phyloP scores from a whole-genome alignment of 2,329 filamentous ascomycete genomes.

The Diaporthe velutina region DNA sequence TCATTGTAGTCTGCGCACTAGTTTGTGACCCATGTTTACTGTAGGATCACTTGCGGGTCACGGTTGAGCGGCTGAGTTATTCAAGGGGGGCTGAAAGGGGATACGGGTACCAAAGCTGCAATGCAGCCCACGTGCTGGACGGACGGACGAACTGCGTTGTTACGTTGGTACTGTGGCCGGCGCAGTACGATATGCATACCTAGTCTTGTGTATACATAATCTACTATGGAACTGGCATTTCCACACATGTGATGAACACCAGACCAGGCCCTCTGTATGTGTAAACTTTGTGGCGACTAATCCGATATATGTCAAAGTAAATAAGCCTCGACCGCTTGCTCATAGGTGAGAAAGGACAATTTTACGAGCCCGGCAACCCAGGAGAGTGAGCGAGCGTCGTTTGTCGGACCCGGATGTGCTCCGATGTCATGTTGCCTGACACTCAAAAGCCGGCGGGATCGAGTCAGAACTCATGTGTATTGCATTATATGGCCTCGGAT shows the following conservation, averaged over 20 bases:
- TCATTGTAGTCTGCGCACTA: background rate
- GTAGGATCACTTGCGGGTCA: slow-evolving; percentile 13
- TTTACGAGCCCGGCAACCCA: background rate
- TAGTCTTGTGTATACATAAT: background rate
- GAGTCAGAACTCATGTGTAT: slow-evolving; percentile 16
- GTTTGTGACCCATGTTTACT: background rate
- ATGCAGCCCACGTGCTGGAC: slow-evolving; percentile 15
- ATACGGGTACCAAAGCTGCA: background rate
- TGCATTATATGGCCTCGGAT: background rate
- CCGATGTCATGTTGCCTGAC: background rate
- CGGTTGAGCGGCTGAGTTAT: background rate
- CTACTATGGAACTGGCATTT: background rate
- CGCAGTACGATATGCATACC: background rate
- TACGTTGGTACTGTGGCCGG: background rate
- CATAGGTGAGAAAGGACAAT: background rate
- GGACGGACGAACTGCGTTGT: background rate
- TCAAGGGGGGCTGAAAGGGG: background rate
- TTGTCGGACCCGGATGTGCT: background rate
- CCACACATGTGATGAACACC: background rate
- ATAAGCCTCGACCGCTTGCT: background rate
- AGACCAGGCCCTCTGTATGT: too few relatives aligned
- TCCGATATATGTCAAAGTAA: background rate
- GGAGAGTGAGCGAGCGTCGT: background rate
- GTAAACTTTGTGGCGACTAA: background rate
- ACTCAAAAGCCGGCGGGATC: background rate